Conservation (phyloP, 805 yeast genomes). For the Tetrapisispora phaffii region DNA sequence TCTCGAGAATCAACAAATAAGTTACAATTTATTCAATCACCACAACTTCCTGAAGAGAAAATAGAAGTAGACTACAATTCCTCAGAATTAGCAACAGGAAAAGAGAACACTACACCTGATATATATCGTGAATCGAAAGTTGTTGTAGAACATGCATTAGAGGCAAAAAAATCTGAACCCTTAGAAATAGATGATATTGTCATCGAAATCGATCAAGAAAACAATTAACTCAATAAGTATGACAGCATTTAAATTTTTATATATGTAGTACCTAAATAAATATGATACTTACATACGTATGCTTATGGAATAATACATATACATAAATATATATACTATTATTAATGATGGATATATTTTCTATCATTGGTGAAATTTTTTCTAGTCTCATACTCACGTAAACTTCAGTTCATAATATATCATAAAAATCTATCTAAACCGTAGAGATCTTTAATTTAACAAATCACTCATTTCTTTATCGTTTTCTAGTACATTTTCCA, state of each 20-base stretch:
- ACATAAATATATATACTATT: not conserved
- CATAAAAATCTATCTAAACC: not conserved
- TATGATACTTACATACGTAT: not conserved
- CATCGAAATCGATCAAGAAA: slow-evolving; percentile 1
- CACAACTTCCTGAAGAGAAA: not conserved
- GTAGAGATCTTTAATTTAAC: not conserved
- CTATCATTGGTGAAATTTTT: not conserved
- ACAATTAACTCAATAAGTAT: not conserved
- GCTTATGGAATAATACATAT: not conserved
- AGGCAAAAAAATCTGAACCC: not conserved
- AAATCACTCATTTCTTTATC: slow-evolving; percentile 5
- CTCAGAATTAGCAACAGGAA: too few relatives aligned
- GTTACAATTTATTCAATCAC: not conserved
- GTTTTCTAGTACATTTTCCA: slow-evolving; percentile 29
- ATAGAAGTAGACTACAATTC: too few relatives aligned
- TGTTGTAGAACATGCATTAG: not conserved
- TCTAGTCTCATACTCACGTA: not conserved
- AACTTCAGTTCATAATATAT: not conserved
- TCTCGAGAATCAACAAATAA: not conserved
- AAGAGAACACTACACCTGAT: not conserved
- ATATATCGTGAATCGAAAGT: not conserved
- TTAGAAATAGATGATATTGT: not conserved
- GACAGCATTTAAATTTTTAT: not conserved
- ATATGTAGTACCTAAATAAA: not conserved
- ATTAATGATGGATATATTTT: not conserved